Evolutionary conservation across 805 yeast species (phyloP).

Genomic region (Dipodascopsis uninucleata): DNA sequence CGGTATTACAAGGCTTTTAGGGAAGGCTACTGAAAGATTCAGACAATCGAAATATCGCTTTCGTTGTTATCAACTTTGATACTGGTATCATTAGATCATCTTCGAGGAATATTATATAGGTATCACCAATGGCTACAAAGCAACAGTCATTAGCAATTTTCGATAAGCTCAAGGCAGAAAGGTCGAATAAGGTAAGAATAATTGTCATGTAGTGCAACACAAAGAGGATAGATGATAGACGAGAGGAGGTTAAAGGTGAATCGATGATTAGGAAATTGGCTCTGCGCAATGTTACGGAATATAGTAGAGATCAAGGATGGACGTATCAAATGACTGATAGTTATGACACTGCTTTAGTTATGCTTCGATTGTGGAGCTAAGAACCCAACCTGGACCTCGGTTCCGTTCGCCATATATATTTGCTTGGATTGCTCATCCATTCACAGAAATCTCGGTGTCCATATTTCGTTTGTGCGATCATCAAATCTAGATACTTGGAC

Average conservation of each 20-base stretch:
- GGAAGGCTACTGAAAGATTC: no score
- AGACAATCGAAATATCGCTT: no score
- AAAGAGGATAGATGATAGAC: not conserved
- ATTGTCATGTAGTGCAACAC: not conserved
- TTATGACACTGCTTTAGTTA: constrained; percentile 27
- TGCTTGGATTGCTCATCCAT: constrained; percentile 95
- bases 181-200: constrained; percentile 58
- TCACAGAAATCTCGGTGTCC: constrained; percentile 94
- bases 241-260: not conserved
- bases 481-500: constrained; percentile 93
- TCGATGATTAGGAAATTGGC: no score
- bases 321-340: not conserved
- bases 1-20: no score
- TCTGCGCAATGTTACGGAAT: no score
- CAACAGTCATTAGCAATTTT: constrained; percentile 63
- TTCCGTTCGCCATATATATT: constrained; percentile 88
- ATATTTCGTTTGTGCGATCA: constrained; percentile 90
- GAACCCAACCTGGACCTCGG: constrained; percentile 98
- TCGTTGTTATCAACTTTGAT: no score
- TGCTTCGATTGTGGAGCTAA: constrained; percentile 94
- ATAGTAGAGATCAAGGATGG: not conserved
- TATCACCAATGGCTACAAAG: constrained; percentile 48
- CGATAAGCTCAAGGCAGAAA: constrained; percentile 51
- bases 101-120: no score
- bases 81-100: no score